These are phyloP conservation scores for Eutrema heterophyllum DNA, from an alignment of 345 rosid genomes.

Conservation along the genomic window DNA sequence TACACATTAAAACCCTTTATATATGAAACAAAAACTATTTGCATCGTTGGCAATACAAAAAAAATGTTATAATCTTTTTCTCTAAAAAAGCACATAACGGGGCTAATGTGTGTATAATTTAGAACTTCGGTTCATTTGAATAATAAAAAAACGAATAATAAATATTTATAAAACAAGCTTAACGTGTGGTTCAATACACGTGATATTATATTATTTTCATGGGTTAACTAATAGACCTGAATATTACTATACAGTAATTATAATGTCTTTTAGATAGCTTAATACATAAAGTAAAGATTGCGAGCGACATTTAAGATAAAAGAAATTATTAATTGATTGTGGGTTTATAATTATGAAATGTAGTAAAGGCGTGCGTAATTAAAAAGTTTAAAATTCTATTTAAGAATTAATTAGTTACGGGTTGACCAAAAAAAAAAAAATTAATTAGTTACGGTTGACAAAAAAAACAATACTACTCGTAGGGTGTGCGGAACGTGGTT, in stretches of 20 bases:
- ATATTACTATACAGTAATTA: background rate
- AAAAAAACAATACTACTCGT: background rate
- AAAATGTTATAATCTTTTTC: background rate
- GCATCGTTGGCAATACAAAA: too few relatives aligned
- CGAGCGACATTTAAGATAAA: background rate
- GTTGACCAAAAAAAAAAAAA: background rate
- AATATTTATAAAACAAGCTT: background rate
- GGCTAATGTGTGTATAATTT: too few relatives aligned
- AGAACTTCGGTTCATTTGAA: too few relatives aligned
- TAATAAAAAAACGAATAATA: too few relatives aligned
- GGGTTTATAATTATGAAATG: background rate
- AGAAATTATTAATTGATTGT: background rate
- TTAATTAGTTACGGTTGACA: background rate
- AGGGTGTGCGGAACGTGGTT: slow-evolving; percentile 28
- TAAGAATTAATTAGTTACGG: background rate
- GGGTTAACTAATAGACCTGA: background rate
- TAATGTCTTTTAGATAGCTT: background rate
- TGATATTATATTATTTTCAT: background rate
- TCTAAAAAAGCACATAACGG: background rate
- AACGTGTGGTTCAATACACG: background rate
- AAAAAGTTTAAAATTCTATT: background rate
- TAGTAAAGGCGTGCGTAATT: slow-evolving; percentile 1
- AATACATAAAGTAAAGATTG: background rate
- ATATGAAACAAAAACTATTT: background rate
- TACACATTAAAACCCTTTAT: background rate